Base-by-base conservation (phyloP, 2,329 filamentous ascomycete genomes). In the Alternaria postmessia region DNA sequence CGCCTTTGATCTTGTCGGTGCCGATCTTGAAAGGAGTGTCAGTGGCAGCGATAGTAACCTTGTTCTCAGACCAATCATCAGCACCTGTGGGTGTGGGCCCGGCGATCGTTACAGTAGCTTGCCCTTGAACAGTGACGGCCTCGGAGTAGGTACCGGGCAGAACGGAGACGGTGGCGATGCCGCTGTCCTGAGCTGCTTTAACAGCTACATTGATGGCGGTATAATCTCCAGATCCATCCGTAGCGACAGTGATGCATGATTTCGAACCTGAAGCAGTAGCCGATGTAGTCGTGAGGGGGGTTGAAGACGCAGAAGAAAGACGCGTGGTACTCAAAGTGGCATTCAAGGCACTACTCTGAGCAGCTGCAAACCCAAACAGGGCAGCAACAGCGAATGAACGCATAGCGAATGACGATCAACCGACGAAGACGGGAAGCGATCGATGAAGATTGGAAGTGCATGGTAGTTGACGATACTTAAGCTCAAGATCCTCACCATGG, bases 121-220 rank as follows among this genome's bases (percentile, higher is more conserved):
- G 81, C 3, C 77, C 81, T 8, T 71, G 65, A 5, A 84, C 73
- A 0, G 75, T 74, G 24, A 84, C 69, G 7, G 75, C 72, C 54
- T 84, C 81, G 7, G 76, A 77, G 58, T 84, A 84, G 0, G 80
- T 83, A 14, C 82, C 82, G 1, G 81, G 75, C 5, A 79, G 74
- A 18, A 84, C 74, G 12, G 79, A 77, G 1, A 84, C 80, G 0
- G 82, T 83, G 1, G 82, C 75, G 22, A 80, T 73, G 1, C 70
- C 76, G 51, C 77, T 77, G 51, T 67, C 75, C 62, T 82, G 77
- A 1, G 83, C 83, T 30, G 80, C 81, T 4, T 76, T 70, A 18
- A 84, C 75, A 28, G 81, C 82, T 16, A 79, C 74, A 51, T 76
- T 78, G 65, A 84, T 82, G 11, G 76, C 80, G 16, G 81, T 81